Base-by-base conservation (phyloP, 139 green algal species). In the Chlorella sp. region DNA sequence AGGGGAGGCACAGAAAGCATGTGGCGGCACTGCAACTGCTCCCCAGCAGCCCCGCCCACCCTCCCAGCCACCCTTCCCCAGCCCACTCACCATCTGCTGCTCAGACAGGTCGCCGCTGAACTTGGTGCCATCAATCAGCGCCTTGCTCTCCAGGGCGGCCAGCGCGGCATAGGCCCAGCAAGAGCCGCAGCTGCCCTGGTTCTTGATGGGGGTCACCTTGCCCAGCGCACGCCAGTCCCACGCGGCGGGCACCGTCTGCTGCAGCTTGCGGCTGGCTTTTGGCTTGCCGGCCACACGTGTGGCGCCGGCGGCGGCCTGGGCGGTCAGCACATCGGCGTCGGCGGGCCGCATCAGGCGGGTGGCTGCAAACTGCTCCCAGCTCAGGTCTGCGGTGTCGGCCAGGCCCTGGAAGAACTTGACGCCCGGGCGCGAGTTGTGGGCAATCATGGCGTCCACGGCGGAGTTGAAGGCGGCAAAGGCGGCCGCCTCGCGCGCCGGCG, bases 111-210 rank as follows among this genome's bases (percentile, higher is more conserved):
- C 41, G 7, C 40, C 24, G 5, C 24, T 32, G 8, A 30, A 11
- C 26, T 26, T 40, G 6, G 44, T 32, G 1, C 70, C 70, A 20
- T 77, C 70, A 24, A 77, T 77, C 34, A 36, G 7, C 0, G 41
- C 28, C 70, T 77, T 77, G 41, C 51, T 77, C 28, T 77, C 70
- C 70, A 77, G 9, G 24, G 30, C 70, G 7, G 40, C 70, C 6
- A 38, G 2, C 22, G 26, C 24, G 38, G n/a, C 36, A 38, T 40
- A 48, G 38, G 32, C 64, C 30, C 64, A 70, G 30, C 64, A 40
- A 7, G 65, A 73, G 41, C 70, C 70, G 70, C 70, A 77, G 70
- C 70, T 43, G 41, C 41, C 70, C 70, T 77, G 70, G 70, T 77
- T n/a, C 24, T 43, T 43, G 6, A 32, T 28, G 7, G 70, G 34